phyloP scores from a whole-genome alignment of 768 basidiomycete genomes.

The Boletus coccyginus region DNA sequence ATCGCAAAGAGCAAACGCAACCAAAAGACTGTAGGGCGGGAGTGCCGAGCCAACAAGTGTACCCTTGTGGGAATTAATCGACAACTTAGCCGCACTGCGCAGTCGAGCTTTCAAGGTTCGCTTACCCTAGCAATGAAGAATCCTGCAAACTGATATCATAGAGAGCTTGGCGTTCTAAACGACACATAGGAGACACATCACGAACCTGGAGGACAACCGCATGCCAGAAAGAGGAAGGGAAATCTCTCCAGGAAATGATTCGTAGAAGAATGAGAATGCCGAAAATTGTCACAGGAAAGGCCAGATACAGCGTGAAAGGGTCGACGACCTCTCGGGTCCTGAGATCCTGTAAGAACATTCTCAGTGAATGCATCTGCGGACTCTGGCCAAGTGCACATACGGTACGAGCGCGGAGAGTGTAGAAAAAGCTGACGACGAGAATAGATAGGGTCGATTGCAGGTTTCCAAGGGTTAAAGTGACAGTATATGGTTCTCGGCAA shows the following conservation, averaged over 20 bases:
- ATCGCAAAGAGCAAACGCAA: conserved; percentile 19
- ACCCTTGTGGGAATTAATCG: conserved; percentile 6
- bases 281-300: conserved; percentile 21
- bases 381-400: conserved; percentile 15
- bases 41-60: conserved; percentile 16
- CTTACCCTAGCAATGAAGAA: conserved; percentile 30
- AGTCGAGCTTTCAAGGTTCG: background rate
- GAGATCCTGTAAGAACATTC: conserved; percentile 18
- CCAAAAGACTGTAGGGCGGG: conserved; percentile 11
- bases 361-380: background rate
- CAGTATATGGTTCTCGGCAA: conserved; percentile 3
- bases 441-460: conserved; percentile 15
- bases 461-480: conserved; percentile 4
- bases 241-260: conserved; percentile 16
- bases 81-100: background rate
- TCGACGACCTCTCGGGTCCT: conserved; percentile 18
- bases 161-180: background rate
- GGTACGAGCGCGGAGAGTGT: conserved; percentile 11
- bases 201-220: conserved; percentile 34
- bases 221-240: conserved; percentile 30
- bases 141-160: conserved; percentile 29
- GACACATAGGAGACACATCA: background rate
- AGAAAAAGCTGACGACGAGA: conserved; percentile 12
- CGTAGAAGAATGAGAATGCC: conserved; percentile 19
- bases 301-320: conserved; percentile 21